Evolutionary conservation across 139 green algal species (phyloP).

Genomic region (Coccomyxa sp.): DNA sequence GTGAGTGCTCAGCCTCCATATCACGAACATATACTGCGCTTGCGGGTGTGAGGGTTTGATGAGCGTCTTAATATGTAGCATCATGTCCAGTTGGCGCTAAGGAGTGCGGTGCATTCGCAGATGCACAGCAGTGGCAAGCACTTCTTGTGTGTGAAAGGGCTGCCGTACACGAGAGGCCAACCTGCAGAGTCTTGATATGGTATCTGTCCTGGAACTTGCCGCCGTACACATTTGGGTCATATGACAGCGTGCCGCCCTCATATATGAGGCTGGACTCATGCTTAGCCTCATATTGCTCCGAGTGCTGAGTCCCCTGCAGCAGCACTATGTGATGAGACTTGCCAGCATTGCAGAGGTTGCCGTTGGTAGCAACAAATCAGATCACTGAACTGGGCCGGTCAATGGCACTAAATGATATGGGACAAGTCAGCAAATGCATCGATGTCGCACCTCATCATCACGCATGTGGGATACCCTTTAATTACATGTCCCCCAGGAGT

Average conservation of each 20-base stretch:
- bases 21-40: not conserved
- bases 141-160: too few relatives aligned
- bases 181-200: conserved; percentile 25
- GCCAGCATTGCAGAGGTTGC: too few relatives aligned
- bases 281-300: conserved; percentile 20
- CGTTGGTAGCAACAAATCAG: not conserved
- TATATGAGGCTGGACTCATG: conserved; percentile 21
- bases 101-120: not conserved
- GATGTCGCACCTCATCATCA: too few relatives aligned
- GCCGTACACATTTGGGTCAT: conserved; percentile 19
- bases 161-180: not conserved
- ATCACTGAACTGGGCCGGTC: not conserved
- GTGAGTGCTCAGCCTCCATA: not conserved
- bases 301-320: conserved; percentile 14
- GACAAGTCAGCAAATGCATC: too few relatives aligned
- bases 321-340: too few relatives aligned
- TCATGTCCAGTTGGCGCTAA: not conserved
- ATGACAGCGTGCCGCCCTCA: conserved; percentile 17
- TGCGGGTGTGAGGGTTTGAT: not conserved
- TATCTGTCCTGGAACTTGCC: conserved; percentile 1
- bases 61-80: not conserved
- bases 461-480: too few relatives aligned
- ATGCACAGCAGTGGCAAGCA: not conserved
- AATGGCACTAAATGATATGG: not conserved
- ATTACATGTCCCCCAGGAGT: too few relatives aligned